Evolutionary conservation across 192 early-diverging fungal species (phyloP).

Genomic region (Pecoramyces ruminantium): DNA sequence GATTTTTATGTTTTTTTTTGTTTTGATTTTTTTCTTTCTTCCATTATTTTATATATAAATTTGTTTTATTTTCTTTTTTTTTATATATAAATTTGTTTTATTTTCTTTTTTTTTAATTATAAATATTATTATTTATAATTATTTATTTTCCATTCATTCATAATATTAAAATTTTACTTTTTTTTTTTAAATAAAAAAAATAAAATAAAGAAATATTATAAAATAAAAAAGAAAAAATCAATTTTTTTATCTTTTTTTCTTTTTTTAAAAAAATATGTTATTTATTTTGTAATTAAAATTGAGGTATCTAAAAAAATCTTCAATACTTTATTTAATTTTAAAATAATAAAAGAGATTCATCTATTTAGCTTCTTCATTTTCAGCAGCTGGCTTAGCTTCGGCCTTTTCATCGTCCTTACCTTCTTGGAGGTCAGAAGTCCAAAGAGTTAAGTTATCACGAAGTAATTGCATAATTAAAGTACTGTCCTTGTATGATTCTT

Average conservation of each 20-base stretch:
- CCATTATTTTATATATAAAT: not conserved
- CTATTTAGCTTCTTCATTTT: not conserved
- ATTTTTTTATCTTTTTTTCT: not conserved
- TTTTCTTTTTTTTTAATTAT: not conserved
- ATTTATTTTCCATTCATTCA: not conserved
- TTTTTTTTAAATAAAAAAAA: not conserved
- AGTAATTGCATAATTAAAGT: conserved; percentile 99
- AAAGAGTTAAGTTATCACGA: conserved; percentile 96
- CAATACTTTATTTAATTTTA: not conserved
- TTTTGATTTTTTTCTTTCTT: not conserved
- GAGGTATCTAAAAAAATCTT: not conserved
- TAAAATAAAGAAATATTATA: not conserved
- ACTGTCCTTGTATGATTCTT: conserved; percentile 99
- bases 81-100: not conserved
- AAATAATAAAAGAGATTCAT: not conserved
- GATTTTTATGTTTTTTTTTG: not conserved
- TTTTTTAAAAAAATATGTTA: not conserved
- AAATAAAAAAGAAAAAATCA: not conserved
- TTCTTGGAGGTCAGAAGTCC: conserved; percentile 94
- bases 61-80: not conserved
- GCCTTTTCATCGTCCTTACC: conserved; percentile 20
- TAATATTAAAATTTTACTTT: not conserved
- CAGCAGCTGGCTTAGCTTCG: not conserved
- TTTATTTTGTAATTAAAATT: not conserved
- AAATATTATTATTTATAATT: not conserved